Evolutionary conservation across 108 stramenopile genomes (phyloP).

Genomic region (Skeletonema costatum): DNA sequence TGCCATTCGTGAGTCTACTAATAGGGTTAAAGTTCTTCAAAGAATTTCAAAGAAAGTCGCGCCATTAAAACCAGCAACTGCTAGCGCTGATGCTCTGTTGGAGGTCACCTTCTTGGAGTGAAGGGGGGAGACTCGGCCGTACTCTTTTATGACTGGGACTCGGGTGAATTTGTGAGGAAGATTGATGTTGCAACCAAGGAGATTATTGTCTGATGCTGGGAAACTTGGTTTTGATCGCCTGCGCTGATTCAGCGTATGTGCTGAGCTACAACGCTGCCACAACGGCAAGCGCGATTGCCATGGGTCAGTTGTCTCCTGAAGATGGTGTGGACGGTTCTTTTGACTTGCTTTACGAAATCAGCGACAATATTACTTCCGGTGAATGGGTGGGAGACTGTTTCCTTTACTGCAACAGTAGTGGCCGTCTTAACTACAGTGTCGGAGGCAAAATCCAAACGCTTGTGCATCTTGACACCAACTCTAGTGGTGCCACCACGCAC

Average conservation of each 20-base stretch:
- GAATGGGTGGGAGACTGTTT: slow-evolving; percentile 99
- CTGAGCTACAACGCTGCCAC: slow-evolving; percentile 86
- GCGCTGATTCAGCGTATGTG: slow-evolving; percentile 92
- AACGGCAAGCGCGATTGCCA: slow-evolving; percentile 81
- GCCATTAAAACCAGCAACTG: slow-evolving; percentile 86
- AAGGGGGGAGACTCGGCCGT: slow-evolving; percentile 92
- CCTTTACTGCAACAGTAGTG: slow-evolving; percentile 92
- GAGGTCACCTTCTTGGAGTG: slow-evolving; percentile 93
- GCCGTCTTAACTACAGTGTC: slow-evolving; percentile 96
- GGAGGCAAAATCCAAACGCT: slow-evolving; percentile 98
- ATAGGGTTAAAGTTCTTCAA: slow-evolving; percentile 93
- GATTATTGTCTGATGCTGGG: slow-evolving; percentile 96
- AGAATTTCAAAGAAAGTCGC: slow-evolving; percentile 92
- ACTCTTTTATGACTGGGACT: slow-evolving; percentile 97
- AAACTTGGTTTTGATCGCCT: slow-evolving; percentile 91
- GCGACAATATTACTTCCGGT: slow-evolving; percentile 91
- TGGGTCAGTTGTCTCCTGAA: slow-evolving; percentile 87
- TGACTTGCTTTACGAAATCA: slow-evolving; percentile 92
- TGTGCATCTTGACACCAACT: slow-evolving; percentile 90
- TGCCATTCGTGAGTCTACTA: slow-evolving; percentile 94
- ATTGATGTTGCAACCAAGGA: slow-evolving; percentile 95
- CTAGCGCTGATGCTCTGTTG: slow-evolving; percentile 94
- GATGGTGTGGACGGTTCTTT: slow-evolving; percentile 97
- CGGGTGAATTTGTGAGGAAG: slow-evolving; percentile 91
- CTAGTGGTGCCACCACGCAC: slow-evolving; percentile 80